A percentile compares a stretch with the other conserved stretches of the same genome.
Conservation (phyloP, 2,329 filamentous ascomycete genomes). For the Aspergillus carbonarius region DNA sequence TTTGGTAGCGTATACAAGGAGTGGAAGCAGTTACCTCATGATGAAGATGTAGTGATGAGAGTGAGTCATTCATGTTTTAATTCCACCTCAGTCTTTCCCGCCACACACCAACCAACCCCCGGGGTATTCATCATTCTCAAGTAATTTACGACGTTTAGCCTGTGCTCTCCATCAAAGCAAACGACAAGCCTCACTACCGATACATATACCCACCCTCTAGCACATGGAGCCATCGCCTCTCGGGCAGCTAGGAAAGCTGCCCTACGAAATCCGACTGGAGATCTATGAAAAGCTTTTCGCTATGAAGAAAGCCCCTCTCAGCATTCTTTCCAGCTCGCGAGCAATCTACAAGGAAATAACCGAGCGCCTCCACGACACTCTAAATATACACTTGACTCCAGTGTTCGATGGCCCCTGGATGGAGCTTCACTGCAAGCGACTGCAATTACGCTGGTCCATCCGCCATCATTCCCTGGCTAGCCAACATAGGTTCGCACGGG, state of each 20-base stretch:
- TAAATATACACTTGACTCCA: background rate
- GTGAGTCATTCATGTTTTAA: background rate
- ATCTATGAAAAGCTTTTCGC: background rate
- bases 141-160: background rate
- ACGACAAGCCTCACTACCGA: background rate
- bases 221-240: background rate
- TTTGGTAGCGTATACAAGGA: background rate
- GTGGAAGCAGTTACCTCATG: no score
- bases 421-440: background rate
- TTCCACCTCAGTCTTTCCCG: background rate
- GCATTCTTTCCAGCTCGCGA: background rate
- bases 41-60: background rate
- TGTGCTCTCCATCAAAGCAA: background rate
- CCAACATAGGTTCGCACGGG: background rate
- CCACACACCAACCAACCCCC: background rate
- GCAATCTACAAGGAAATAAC: background rate
- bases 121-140: background rate
- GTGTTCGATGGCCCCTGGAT: background rate
- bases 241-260: background rate
- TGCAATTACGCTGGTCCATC: background rate
- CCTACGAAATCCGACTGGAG: background rate
- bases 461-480: background rate
- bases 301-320: background rate
- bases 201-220: background rate
- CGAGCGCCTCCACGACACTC: background rate